Evolutionary conservation across 169 alveolate species (phyloP).

Genomic region (Plasmodium vinckei): DNA sequence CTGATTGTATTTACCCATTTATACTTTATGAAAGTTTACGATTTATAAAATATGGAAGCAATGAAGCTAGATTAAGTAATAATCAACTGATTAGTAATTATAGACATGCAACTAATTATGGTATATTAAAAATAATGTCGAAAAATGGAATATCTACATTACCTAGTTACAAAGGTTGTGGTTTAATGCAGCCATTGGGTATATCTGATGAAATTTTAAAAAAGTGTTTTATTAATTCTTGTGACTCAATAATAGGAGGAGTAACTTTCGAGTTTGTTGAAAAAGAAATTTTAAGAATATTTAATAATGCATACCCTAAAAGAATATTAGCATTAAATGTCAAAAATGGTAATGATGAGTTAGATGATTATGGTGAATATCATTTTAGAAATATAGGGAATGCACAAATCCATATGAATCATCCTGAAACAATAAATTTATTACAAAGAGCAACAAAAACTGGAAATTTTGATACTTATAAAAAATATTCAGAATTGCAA

Average conservation of each 20-base stretch:
- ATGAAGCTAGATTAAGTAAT: conserved; percentile 67
- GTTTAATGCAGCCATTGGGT: conserved; percentile 80
- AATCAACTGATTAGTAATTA: conserved; percentile 76
- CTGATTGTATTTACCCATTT: conserved; percentile 86
- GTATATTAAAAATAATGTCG: conserved; percentile 83
- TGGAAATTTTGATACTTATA: conserved; percentile 75
- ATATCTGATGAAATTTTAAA: conserved; percentile 75
- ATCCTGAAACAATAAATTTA: conserved; percentile 83
- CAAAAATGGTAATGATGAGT: conserved; percentile 78
- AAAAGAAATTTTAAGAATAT: conserved; percentile 72
- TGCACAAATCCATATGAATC: conserved; percentile 82
- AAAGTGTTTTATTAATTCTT: conserved; percentile 72
- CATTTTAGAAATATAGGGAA: conserved; percentile 82
- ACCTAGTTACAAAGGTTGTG: conserved; percentile 84
- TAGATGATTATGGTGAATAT: conserved; percentile 82
- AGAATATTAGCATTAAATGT: conserved; percentile 76
- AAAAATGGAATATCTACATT: conserved; percentile 84
- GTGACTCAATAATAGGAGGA: conserved; percentile 76
- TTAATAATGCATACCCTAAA: conserved; percentile 78
- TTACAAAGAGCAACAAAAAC: conserved; percentile 81
- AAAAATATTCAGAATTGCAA: conserved; percentile 76
- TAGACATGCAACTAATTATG: conserved; percentile 76
- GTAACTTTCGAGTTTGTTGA: conserved; percentile 75
- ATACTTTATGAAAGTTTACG: conserved; percentile 79
- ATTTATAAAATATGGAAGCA: conserved; percentile 45